Evolutionary conservation across 352 stramenopile species (phyloP), one percentile per base, ranked within the genome.

Genomic region (Globisporangium viniferum): DNA sequence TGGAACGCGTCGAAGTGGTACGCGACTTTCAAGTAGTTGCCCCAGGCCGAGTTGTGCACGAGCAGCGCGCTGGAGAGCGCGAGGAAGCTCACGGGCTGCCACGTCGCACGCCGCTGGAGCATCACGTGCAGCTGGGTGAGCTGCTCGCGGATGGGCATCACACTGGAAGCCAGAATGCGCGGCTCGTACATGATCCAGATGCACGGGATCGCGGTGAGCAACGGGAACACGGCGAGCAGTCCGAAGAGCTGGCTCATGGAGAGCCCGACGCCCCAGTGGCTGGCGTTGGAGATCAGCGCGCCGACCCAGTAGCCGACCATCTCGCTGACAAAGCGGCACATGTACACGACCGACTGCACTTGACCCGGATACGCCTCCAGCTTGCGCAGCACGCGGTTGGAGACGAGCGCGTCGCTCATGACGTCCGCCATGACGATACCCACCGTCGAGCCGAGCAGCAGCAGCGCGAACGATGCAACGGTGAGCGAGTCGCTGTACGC

Each of bases 381-480:
- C 44, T 78, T 73, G 22, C 48, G 59, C 48, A 93, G 73, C 35
- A 92, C 85, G 4, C 81, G 81, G 61, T 81, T 82, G 2, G 82
- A 80, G 18, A 94, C 82, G 14, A 93, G 70, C 36, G 79, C 85
- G 66, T 94, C 87, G 53, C 79, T 80, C 85, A 94, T 94, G 59
- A 94, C 87, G 70, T 94, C 87, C 7, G 83, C 80, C 78, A 94
- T 90, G 24, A 93, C 86, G 29, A 91, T 86, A 10, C 85, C 87
- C 27, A 91, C 68, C 69, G 90, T 93, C 12, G 83, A 73, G 46
- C 83, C 83, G 15, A 91, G 73, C 35, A 94, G 75, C 49, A 93
- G 75, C 56, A 91, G 67, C 35, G 85, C 84, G 72, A 94, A 94
- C 0, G 79, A 76, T 20, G 83, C 73, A 36, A 93, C 75, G 0